Conservation (phyloP, 2,329 filamentous ascomycete species). For the Xylaria sp. region DNA sequence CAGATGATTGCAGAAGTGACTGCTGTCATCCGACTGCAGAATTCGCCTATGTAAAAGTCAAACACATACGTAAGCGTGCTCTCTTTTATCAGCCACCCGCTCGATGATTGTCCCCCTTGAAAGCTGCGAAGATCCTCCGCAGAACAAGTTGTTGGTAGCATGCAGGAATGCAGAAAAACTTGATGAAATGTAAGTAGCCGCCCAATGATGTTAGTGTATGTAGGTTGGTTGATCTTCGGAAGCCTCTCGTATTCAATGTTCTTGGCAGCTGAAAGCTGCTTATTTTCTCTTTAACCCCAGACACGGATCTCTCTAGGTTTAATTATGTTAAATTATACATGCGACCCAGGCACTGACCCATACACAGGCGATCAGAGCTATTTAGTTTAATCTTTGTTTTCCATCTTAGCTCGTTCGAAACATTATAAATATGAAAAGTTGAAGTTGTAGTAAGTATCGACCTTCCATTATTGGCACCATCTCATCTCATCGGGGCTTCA, state of each 20-base stretch:
- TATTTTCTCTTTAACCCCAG: conserved; percentile 20
- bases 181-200: background rate
- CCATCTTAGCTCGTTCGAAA: background rate
- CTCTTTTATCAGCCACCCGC: background rate
- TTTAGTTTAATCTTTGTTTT: background rate
- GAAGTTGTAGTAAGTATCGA: too few relatives aligned
- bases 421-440: background rate
- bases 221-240: conserved; percentile 7
- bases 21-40: conserved; percentile 13
- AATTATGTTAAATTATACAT: background rate
- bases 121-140: background rate
- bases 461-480: background rate
- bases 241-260: conserved; percentile 28
- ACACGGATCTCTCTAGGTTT: conserved; percentile 8
- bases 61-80: conserved; percentile 1
- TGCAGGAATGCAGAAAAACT: conserved; percentile 9
- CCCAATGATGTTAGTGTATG: conserved; percentile 9
- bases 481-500: background rate
- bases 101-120: background rate
- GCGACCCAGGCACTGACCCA: background rate
- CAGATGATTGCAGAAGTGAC: conserved; percentile 5
- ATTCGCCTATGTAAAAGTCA: conserved; percentile 14
- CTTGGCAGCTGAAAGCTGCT: conserved; percentile 28
- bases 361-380: background rate
- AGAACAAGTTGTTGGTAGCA: background rate